Conservation (phyloP, 23 red algal species). For the Gracilaria domingensis region DNA sequence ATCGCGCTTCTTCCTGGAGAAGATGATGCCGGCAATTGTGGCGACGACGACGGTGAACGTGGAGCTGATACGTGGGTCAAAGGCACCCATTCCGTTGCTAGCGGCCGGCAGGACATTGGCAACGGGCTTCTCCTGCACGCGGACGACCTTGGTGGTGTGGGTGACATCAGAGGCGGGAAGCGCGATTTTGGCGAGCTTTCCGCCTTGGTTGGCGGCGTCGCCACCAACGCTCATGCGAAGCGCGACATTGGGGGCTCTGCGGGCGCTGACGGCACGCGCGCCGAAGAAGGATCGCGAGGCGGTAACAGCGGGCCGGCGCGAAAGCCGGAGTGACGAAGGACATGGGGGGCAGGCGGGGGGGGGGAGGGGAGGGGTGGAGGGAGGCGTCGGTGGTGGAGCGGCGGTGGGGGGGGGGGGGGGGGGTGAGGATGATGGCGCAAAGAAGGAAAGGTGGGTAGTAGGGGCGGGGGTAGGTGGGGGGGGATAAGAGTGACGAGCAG, state of each 20-base stretch:
- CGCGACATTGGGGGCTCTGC: constrained; percentile 3
- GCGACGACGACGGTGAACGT: constrained; percentile 56
- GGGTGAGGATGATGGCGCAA: not conserved
- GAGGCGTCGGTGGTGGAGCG: constrained; percentile 2
- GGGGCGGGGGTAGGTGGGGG: constrained; percentile 2
- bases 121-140: constrained; percentile 32
- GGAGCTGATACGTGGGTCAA: constrained; percentile 46
- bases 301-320: constrained; percentile 14
- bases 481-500: constrained; percentile 19
- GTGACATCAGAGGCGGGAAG: constrained; percentile 26
- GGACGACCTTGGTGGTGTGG: constrained; percentile 7
- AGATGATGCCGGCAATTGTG: constrained; percentile 49
- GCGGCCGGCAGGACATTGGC: constrained; percentile 43
- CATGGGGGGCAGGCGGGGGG: not conserved
- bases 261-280: constrained; percentile 17
- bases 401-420: not conserved
- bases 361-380: not conserved
- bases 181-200: constrained; percentile 23
- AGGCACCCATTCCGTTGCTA: constrained; percentile 14
- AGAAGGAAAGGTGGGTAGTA: constrained; percentile 4
- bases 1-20: constrained; percentile 40
- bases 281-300: constrained; percentile 40
- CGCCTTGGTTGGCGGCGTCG: not conserved
- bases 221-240: constrained; percentile 18
- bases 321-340: constrained; percentile 36